Conservation (phyloP, 371 early-diverging fungal genomes). For the Mucor mucedo region DNA sequence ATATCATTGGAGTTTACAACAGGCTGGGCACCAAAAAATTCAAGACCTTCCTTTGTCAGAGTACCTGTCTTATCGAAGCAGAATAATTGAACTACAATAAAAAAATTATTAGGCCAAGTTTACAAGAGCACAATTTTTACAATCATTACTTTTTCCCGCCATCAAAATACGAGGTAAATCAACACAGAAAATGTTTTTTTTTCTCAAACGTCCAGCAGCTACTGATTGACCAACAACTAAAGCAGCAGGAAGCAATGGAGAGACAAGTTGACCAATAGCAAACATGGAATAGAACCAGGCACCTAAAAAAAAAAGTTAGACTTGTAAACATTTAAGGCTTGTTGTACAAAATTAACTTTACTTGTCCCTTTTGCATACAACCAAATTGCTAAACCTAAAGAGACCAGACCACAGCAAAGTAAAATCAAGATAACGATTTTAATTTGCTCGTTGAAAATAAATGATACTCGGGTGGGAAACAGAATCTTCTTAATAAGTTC, state of each 20-base stretch:
- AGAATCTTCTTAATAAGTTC: conserved; percentile 77
- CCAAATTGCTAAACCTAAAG: conserved; percentile 58
- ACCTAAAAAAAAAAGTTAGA: background rate
- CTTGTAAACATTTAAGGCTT: conserved; percentile 22
- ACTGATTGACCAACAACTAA: conserved; percentile 79
- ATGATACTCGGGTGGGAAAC: conserved; percentile 65
- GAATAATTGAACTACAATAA: conserved; percentile 76
- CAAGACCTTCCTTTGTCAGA: conserved; percentile 66
- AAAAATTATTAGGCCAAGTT: conserved; percentile 41
- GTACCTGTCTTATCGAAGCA: conserved; percentile 82
- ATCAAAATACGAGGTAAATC: conserved; percentile 84
- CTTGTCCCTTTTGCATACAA: conserved; percentile 48
- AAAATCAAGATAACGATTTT: conserved; percentile 68
- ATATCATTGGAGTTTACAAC: conserved; percentile 36
- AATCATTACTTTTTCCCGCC: conserved; percentile 77
- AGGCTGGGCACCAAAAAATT: conserved; percentile 60
- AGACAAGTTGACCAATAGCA: conserved; percentile 72
- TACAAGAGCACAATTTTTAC: conserved; percentile 78
- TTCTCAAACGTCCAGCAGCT: conserved; percentile 68
- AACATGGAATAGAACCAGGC: conserved; percentile 73
- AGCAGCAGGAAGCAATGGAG: conserved; percentile 66
- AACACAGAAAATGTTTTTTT: conserved; percentile 72
- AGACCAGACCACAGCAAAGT: conserved; percentile 61
- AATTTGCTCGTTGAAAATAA: conserved; percentile 72
- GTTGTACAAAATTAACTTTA: conserved; percentile 11